Conservation (phyloP, 352 stramenopile genomes). For the Phytophthora cryptogea region DNA sequence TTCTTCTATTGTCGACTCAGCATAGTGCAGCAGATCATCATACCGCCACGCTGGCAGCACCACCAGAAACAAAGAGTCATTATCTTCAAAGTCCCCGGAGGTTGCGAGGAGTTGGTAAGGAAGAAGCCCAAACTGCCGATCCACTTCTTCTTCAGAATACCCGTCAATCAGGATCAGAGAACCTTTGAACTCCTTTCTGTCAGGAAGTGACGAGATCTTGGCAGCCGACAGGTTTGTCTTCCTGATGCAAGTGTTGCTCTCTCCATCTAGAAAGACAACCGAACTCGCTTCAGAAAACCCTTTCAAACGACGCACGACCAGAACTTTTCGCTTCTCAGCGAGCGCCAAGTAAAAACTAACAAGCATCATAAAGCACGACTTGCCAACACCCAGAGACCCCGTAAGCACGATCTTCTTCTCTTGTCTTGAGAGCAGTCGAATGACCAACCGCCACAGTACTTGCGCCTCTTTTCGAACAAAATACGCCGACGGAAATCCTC, state of each 20-base stretch:
- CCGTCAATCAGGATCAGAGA: slow-evolving; percentile 28
- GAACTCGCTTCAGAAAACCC: slow-evolving; percentile 11
- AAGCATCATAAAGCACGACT: slow-evolving; percentile 33
- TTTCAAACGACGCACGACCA: slow-evolving; percentile 27
- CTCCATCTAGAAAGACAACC: slow-evolving; percentile 28
- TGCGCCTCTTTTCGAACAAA: slow-evolving; percentile 30
- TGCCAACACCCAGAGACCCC: slow-evolving; percentile 33
- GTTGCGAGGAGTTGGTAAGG: slow-evolving; percentile 27
- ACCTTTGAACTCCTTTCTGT: slow-evolving; percentile 24
- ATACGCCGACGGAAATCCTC: slow-evolving; percentile 31
- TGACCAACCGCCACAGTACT: slow-evolving; percentile 28
- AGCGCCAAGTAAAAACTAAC: slow-evolving; percentile 28
- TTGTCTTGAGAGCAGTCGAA: slow-evolving; percentile 17
- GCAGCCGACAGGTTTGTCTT: slow-evolving; percentile 16
- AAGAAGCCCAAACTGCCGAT: slow-evolving; percentile 14
- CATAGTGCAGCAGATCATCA: slow-evolving; percentile 23
- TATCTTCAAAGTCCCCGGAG: slow-evolving; percentile 14
- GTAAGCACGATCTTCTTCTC: slow-evolving; percentile 25
- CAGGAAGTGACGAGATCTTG: slow-evolving; percentile 23
- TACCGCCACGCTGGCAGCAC: slow-evolving; percentile 30
- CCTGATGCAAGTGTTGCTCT: slow-evolving; percentile 13
- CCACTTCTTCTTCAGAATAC: slow-evolving; percentile 24
- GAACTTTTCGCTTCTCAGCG: slow-evolving; percentile 28
- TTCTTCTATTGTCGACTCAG: slow-evolving; percentile 14
- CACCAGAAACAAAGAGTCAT: slow-evolving; percentile 3